These are phyloP conservation scores for Pythium sukuiense DNA, from an alignment of 352 stramenopile genomes.

Conservation along the genomic window DNA sequence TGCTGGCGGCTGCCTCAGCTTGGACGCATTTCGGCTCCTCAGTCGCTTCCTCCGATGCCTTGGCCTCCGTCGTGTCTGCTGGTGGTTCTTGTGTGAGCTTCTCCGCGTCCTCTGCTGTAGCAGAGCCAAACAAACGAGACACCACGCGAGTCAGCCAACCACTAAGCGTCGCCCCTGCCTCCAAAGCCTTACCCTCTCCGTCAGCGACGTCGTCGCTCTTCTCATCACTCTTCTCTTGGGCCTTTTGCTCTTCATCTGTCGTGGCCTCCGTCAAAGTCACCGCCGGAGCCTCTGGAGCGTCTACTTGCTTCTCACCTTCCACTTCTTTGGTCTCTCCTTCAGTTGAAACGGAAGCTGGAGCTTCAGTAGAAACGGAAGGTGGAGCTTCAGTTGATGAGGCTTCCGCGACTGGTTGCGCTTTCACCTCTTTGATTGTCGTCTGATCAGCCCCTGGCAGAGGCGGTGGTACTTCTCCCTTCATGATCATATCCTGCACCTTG, in stretches of 20 bases:
- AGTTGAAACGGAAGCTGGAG: background rate
- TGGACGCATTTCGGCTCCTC: no score
- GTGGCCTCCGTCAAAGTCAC: background rate
- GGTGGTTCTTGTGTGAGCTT: background rate
- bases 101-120: background rate
- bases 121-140: background rate
- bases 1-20: background rate
- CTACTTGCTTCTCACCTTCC: background rate
- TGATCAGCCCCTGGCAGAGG: background rate
- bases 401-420: background rate
- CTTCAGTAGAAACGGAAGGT: background rate
- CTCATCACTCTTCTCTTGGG: background rate
- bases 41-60: background rate
- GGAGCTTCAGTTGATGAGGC: background rate
- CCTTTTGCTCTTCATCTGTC: background rate
- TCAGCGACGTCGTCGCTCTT: background rate
- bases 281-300: background rate
- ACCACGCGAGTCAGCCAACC: constrained; percentile 2
- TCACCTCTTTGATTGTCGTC: background rate
- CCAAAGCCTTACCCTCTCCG: background rate
- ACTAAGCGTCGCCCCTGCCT: background rate
- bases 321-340: background rate
- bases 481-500: constrained; percentile 15
- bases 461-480: constrained; percentile 16
- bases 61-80: background rate